phyloP scores from a whole-genome alignment of 148 eudicot genomes.

The Chenopodium berlandieri region DNA sequence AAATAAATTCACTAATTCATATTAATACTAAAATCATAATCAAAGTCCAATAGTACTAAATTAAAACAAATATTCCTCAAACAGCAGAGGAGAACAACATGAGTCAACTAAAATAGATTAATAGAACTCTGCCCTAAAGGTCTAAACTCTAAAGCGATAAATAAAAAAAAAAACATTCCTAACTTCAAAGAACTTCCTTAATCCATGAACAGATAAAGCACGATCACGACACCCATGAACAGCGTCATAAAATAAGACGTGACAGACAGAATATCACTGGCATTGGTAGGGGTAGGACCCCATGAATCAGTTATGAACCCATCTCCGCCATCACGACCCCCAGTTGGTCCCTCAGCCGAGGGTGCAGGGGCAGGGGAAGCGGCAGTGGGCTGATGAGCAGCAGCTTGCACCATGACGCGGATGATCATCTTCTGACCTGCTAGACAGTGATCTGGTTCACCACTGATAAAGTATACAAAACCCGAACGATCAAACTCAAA shows the following conservation, averaged over 20 bases:
- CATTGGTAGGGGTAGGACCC: slow-evolving; percentile 41
- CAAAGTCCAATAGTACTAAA: slow-evolving; percentile 8
- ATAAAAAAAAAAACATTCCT: background rate
- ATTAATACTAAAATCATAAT: background rate
- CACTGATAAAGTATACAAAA: slow-evolving; percentile 72
- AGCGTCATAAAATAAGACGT: slow-evolving; percentile 41
- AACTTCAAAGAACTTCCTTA: slow-evolving; percentile 7
- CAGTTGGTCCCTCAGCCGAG: slow-evolving; percentile 29
- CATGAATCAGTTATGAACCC: slow-evolving; percentile 24
- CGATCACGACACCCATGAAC: slow-evolving; percentile 30
- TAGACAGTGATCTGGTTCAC: slow-evolving; percentile 51
- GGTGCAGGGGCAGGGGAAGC: slow-evolving; percentile 22
- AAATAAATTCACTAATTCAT: background rate
- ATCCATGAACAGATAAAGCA: slow-evolving; percentile 40
- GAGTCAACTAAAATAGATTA: slow-evolving; percentile 5
- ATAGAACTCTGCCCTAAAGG: background rate
- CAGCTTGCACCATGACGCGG: slow-evolving; percentile 56
- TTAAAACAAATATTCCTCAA: slow-evolving; percentile 10
- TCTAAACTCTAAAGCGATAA: slow-evolving; percentile 7
- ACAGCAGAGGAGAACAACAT: slow-evolving; percentile 5
- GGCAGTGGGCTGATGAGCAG: slow-evolving; percentile 16
- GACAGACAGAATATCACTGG: slow-evolving; percentile 34
- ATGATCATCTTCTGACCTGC: slow-evolving; percentile 64
- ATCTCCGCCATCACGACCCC: slow-evolving; percentile 21
- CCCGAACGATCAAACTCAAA: slow-evolving; percentile 53